Conservation (phyloP, 305 asterid genomes). For the Galium porrigens region DNA sequence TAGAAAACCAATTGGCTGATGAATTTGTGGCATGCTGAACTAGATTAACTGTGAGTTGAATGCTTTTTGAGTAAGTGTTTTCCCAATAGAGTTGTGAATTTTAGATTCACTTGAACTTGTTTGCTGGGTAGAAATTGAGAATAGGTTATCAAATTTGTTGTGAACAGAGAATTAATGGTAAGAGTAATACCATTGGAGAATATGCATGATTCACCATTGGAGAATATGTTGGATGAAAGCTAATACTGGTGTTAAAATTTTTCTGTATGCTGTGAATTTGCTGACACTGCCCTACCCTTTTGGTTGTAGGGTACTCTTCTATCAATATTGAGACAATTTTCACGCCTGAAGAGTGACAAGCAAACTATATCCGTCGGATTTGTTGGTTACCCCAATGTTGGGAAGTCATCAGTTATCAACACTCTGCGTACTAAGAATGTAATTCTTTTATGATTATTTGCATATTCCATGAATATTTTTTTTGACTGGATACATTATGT, state of each 20-base stretch:
- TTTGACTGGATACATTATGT: neutral
- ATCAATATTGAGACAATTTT: conserved; percentile 76
- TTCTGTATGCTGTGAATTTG: neutral
- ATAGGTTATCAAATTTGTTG: neutral
- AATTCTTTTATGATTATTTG: conserved; percentile 15
- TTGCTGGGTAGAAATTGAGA: neutral
- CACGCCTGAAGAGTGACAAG: conserved; percentile 79
- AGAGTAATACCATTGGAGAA: neutral
- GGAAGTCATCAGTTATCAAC: conserved; percentile 90
- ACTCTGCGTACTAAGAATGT: conserved; percentile 91
- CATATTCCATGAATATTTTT: neutral
- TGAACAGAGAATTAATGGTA: neutral
- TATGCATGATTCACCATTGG: too few species aligned
- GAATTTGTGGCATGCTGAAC: neutral
- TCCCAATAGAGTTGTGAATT: too few species aligned
- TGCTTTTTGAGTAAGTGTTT: neutral
- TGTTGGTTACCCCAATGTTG: conserved; percentile 93
- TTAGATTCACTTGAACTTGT: too few species aligned
- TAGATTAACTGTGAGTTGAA: neutral
- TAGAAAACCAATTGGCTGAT: neutral
- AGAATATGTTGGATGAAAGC: neutral
- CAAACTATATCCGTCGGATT: conserved; percentile 95
- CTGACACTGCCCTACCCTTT: conserved; percentile 2
- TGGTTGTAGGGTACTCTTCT: conserved; percentile 64
- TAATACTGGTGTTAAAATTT: neutral